Base-by-base conservation (phyloP, 148 eudicot species). In the Spergularia marina region DNA sequence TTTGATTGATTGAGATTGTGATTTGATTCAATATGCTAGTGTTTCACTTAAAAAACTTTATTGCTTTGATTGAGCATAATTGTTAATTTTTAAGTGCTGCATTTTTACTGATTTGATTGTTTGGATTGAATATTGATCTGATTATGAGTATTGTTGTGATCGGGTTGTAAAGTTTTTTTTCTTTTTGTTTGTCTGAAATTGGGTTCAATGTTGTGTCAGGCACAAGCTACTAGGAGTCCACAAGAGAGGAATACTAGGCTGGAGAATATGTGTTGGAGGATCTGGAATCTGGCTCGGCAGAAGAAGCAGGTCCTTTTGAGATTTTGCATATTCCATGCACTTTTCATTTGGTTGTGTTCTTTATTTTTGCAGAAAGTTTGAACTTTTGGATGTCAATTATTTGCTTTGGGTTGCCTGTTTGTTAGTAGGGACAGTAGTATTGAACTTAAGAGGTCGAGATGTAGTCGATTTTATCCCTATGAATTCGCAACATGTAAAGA, bases 221-320 rank as follows among this genome's bases (percentile, higher is more conserved):
- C 99, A 6, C 89, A 90, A 82, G 97, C 99, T 17, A 95, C 99
- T 12, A 80, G 97, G 85, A 92, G 96, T 72, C 98, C 97, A 15
- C 90, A 94, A 79, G 98, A 94, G 88, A 90, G 98, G 87, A 94
- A 94, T 68, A 94, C 98, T 2, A 88, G 98, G 76, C 83, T 95
- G 84, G 99, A 95, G 87, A 95, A 95, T 51, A 89, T 95, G 99
- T 92, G 99, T 79, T 95, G 99, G 99, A 76, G 99, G 83, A 95
- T 95, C 82, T 95, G 99, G 99, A 95, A 95, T 89, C 85, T 95
- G 87, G 99, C 99, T 85, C 96, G 99, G 68, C 99, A 92, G 78
- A 95, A 92, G 80, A 95, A 92, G 79, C 97, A 92, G 99, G 99
- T 91, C 20, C 20, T 62, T 53, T 44, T 6, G 8, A 0, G 4